Base-by-base conservation (phyloP, 768 basidiomycete genomes). In the Fomitopsis pulvina region DNA sequence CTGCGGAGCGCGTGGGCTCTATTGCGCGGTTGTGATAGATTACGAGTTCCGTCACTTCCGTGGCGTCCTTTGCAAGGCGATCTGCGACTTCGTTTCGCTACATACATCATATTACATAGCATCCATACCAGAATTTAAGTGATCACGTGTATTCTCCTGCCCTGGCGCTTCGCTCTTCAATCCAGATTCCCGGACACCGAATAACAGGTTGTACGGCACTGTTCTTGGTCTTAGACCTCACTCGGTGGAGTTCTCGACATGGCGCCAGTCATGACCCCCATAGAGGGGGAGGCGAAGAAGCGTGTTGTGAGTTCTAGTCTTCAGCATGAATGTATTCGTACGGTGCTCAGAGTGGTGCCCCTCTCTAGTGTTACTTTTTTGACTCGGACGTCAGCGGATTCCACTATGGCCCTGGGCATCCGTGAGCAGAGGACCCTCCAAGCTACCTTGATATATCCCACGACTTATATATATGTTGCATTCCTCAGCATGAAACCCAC, bases 341-440 rank as follows among this genome's bases (percentile, higher is more conserved):
- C 14, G 7, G 29, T 14, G 14, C 29, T 30, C 29, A 7, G 29
- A 37, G 34, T 18, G 24, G 12, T 22, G 30, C 40, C 22, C 30
- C 2, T 45, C 20, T 52, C 21, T 50, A 96, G 89, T 98, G 95
- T 65, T 99, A 99, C 75, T 99, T 99, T 76, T 99, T 94, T 72
- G 95, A 99, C 69, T 95, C 93, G 27, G 95, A 99, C 65, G 94
- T 99, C 67, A 95, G 96, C 21, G 95, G 96, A 45, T 99, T 97
- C 66, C 96, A 98, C 67, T 94, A 96, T 83, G 93, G 93, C n/a
- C 92, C 87, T 50, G 94, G 92, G 5, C 93, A 97, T 66, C 92
- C 93, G 85, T 90, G 68, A 60, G 81, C 62, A 14, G 22, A n/a
- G n/a, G n/a, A n/a, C n/a, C n/a, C n/a, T n/a, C n/a, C n/a, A n/a